A percentile compares a stretch with the other conserved stretches of the same genome.
Evolutionary conservation across 2,329 filamentous ascomycete genomes (phyloP).

Genomic region (Monosporascus sp.): DNA sequence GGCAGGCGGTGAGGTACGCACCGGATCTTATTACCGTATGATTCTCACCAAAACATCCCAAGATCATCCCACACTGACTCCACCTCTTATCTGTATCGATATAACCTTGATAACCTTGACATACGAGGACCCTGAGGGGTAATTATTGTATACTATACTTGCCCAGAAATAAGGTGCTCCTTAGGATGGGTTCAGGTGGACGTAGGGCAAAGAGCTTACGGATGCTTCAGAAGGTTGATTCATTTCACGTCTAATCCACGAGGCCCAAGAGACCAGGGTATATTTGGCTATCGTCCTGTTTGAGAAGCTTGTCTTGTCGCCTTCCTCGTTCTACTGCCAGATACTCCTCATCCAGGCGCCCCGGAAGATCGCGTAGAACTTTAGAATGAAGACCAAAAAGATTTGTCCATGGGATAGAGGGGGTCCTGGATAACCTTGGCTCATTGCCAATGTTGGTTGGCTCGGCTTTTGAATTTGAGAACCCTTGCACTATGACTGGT

Average conservation of each 20-base stretch:
- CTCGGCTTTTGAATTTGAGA: neutral
- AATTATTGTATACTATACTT: no score
- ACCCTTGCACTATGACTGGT: neutral
- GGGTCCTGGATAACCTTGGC: slow-evolving; percentile 4
- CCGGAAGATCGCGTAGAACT: slow-evolving; percentile 11
- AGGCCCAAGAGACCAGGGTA: neutral
- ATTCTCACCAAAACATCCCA: neutral
- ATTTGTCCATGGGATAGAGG: slow-evolving; percentile 11
- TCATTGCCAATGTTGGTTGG: neutral
- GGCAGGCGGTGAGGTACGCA: slow-evolving; percentile 7
- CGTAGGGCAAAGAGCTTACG: no score
- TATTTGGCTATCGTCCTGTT: neutral
- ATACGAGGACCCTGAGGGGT: neutral
- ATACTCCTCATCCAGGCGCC: slow-evolving; percentile 20
- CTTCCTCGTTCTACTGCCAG: slow-evolving; percentile 21
- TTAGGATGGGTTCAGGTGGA: no score
- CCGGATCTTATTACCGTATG: neutral
- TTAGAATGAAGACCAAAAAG: slow-evolving; percentile 9
- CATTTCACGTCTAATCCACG: no score
- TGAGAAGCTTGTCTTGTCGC: slow-evolving; percentile 10
- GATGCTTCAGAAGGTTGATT: no score
- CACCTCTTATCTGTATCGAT: neutral
- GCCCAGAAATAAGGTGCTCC: no score
- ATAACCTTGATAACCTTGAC: neutral
- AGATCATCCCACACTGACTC: neutral